Evolutionary conservation across 225 moss, liverwort and hornwort species (phyloP).

Genomic region (Lunularia cruciata): DNA sequence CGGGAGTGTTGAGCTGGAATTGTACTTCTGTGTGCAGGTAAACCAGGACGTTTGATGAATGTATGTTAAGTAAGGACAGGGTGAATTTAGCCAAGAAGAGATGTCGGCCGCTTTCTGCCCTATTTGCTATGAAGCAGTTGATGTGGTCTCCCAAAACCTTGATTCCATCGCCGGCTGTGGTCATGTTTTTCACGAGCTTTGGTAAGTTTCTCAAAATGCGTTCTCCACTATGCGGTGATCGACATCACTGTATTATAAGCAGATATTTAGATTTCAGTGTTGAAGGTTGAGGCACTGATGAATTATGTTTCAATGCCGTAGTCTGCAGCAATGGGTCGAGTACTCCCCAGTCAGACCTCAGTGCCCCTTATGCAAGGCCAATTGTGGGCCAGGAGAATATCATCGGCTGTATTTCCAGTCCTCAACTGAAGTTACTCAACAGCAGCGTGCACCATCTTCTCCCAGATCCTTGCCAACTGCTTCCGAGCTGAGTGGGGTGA

Average conservation of each 20-base stretch:
- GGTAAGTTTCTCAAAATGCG: neutral
- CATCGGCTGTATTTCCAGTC: slow-evolving; percentile 14
- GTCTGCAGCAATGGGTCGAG: slow-evolving; percentile 9
- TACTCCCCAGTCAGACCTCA: neutral
- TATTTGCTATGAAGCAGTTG: slow-evolving; percentile 8
- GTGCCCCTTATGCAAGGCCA: slow-evolving; percentile 11
- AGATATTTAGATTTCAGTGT: neutral
- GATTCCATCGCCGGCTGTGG: slow-evolving; percentile 9
- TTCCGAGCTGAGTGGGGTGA: neutral
- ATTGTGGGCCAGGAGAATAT: slow-evolving; percentile 1
- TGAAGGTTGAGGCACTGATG: neutral
- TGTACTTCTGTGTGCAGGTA: no score
- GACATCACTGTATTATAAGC: no score
- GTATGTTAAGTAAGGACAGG: no score
- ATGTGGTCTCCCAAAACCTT: neutral
- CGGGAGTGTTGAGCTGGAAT: no score
- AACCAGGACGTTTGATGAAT: no score
- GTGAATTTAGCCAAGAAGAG: no score
- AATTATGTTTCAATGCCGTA: neutral
- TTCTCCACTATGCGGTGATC: neutral
- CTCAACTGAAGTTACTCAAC: neutral
- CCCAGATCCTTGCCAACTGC: neutral
- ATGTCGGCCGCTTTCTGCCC: slow-evolving; percentile 14
- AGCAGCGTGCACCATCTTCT: neutral
- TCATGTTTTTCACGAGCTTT: slow-evolving; percentile 10